Percentiles rank a stretch among this genome's conserved stretches.
phyloP scores from a whole-genome alignment of 208 protist species.

The Acanthamoeba healyi region DNA sequence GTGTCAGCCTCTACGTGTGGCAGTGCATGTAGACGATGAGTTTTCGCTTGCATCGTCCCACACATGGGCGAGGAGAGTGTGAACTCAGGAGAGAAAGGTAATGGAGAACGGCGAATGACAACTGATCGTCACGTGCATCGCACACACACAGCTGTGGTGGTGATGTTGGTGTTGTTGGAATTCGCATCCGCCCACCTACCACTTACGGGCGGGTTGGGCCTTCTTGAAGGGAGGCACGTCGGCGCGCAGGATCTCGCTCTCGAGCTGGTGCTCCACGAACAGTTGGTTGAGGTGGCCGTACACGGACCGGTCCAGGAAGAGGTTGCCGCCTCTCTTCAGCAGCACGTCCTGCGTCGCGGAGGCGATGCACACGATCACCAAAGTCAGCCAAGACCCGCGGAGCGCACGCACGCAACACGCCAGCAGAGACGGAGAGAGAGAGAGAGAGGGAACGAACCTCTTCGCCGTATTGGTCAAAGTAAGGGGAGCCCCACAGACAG shows the following conservation, averaged over 20 bases:
- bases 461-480: constrained; percentile 62
- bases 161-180: not conserved
- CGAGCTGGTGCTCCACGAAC: constrained; percentile 33
- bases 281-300: constrained; percentile 58
- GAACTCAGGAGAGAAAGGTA: no score
- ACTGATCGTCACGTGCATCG: not conserved
- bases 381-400: not conserved
- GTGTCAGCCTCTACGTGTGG: no score
- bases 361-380: no score
- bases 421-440: no score
- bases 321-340: not conserved
- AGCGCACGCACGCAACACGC: not conserved
- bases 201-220: constrained; percentile 35
- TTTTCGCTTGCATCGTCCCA: not conserved
- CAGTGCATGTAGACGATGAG: not conserved
- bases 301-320: not conserved
- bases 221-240: constrained; percentile 39
- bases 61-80: no score
- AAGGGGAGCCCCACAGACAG: constrained; percentile 60
- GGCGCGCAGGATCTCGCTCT: constrained; percentile 58
- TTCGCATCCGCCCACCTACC: no score
- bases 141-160: not conserved
- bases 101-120: no score
- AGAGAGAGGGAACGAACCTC: not conserved
- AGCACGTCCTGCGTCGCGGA: constrained; percentile 32